A percentile compares a stretch with the other conserved stretches of the same genome.
These are phyloP conservation scores for Trichoderma arundinaceum DNA, from an alignment of 2,329 filamentous ascomycete genomes.

Conservation along the genomic window DNA sequence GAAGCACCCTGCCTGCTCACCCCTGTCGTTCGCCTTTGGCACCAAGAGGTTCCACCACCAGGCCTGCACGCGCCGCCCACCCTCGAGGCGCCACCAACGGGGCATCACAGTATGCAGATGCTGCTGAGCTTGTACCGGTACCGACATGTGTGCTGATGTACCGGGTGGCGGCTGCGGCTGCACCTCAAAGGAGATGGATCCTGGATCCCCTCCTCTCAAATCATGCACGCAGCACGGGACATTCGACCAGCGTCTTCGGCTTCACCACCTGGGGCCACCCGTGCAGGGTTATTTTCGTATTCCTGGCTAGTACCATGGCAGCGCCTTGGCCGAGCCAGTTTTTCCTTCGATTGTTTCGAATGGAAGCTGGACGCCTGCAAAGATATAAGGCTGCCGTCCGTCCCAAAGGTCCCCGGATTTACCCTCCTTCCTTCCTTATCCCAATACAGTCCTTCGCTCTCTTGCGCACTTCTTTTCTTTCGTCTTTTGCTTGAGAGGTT, in stretches of 20 bases:
- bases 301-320: slow-evolving; percentile 28
- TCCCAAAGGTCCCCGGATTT: slow-evolving; percentile 23
- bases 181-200: slow-evolving; percentile 30
- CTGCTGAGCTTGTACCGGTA: slow-evolving; percentile 22
- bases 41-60: slow-evolving; percentile 17
- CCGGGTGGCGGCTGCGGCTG: slow-evolving; percentile 27
- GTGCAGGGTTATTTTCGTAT: slow-evolving; percentile 36
- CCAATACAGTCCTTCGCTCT: slow-evolving; percentile 31
- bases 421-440: slow-evolving; percentile 28
- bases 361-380: slow-evolving; percentile 28
- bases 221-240: slow-evolving; percentile 27
- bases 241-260: slow-evolving; percentile 23
- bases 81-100: not conserved
- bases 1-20: not conserved
- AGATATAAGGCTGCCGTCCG: slow-evolving; percentile 31
- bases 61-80: slow-evolving; percentile 11
- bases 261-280: slow-evolving; percentile 17
- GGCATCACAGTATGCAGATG: slow-evolving; percentile 15
- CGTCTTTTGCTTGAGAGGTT: slow-evolving; percentile 26
- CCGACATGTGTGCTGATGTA: slow-evolving; percentile 16
- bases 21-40: slow-evolving; percentile 19
- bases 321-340: slow-evolving; percentile 6
- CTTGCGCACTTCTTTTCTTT: slow-evolving; percentile 21
- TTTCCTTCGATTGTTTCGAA: slow-evolving; percentile 14
- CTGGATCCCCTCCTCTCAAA: slow-evolving; percentile 28